Conservation (phyloP, 2,329 filamentous ascomycete species). For the Colletotrichum graminicola region DNA sequence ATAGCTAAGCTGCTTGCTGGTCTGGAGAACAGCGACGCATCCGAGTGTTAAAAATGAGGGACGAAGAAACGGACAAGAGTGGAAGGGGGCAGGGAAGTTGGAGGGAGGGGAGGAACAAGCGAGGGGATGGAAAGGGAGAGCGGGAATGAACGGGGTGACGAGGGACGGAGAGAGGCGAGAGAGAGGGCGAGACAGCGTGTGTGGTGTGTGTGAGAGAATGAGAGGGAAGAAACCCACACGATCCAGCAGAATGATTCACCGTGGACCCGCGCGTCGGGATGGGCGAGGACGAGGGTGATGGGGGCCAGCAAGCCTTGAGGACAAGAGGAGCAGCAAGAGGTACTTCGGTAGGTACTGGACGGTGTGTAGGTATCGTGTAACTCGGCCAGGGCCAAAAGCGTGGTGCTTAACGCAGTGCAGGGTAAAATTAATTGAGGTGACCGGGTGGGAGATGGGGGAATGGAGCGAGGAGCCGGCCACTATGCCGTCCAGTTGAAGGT, state of each 20-base stretch:
- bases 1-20: conserved; percentile 22
- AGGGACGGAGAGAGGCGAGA: conserved; percentile 22
- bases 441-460: conserved; percentile 35
- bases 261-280: conserved; percentile 38
- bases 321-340: conserved; percentile 17
- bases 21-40: conserved; percentile 33
- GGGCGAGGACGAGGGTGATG: conserved; percentile 37
- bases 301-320: conserved; percentile 5
- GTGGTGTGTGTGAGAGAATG: conserved; percentile 14
- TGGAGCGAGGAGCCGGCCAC: conserved; percentile 40
- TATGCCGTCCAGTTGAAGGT: conserved; percentile 40
- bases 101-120: conserved; percentile 19
- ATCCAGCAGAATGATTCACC: conserved; percentile 40
- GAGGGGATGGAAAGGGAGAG: conserved; percentile 24
- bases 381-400: conserved; percentile 15
- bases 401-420: conserved; percentile 10
- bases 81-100: conserved; percentile 32
- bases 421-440: conserved; percentile 34
- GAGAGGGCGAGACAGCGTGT: neutral
- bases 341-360: conserved; percentile 20
- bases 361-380: conserved; percentile 30
- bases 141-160: conserved; percentile 21
- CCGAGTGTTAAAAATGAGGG: conserved; percentile 33
- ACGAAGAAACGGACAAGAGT: conserved; percentile 29
- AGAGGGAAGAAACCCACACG: conserved; percentile 38